phyloP scores from a whole-genome alignment of 1,284 basidiomycete genomes.

The Pterula multifida region DNA sequence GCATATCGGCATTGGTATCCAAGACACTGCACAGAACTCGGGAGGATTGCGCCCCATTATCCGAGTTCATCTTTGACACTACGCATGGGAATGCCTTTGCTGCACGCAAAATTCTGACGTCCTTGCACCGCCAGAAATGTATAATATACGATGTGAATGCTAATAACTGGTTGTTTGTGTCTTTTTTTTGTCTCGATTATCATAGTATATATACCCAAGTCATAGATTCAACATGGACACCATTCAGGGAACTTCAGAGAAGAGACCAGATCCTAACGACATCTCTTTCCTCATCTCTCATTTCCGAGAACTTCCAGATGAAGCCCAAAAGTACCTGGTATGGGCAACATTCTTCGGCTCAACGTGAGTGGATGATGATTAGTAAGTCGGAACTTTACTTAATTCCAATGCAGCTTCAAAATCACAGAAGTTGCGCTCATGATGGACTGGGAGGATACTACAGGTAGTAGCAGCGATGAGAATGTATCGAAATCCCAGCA shows the following conservation, averaged over 20 bases:
- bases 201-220: conserved; percentile 45
- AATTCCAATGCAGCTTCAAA: conserved; percentile 54
- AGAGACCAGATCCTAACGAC: conserved; percentile 45
- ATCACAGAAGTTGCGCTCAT: conserved; percentile 57
- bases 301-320: conserved; percentile 47
- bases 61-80: conserved; percentile 39
- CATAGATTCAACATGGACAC: conserved; percentile 51
- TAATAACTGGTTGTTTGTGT: conserved; percentile 4
- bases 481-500: conserved; percentile 40
- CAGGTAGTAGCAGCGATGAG: conserved; percentile 35
- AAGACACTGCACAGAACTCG: conserved; percentile 47
- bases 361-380: conserved; percentile 28
- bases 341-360: conserved; percentile 65
- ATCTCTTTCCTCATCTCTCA: conserved; percentile 48
- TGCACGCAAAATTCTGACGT: conserved; percentile 44
- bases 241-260: conserved; percentile 41
- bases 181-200: conserved; percentile 26
- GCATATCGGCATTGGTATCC: conserved; percentile 45
- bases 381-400: no score
- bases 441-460: conserved; percentile 59
- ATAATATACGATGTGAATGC: conserved; percentile 20
- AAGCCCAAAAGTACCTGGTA: conserved; percentile 49
- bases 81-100: conserved; percentile 61
- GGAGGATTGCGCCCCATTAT: conserved; percentile 41
- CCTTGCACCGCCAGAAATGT: conserved; percentile 44